Percentiles rank a stretch among this genome's conserved stretches.
Conservation (phyloP, 202 grass and related monocot genomes). For the Cymbopogon flexuosus region DNA sequence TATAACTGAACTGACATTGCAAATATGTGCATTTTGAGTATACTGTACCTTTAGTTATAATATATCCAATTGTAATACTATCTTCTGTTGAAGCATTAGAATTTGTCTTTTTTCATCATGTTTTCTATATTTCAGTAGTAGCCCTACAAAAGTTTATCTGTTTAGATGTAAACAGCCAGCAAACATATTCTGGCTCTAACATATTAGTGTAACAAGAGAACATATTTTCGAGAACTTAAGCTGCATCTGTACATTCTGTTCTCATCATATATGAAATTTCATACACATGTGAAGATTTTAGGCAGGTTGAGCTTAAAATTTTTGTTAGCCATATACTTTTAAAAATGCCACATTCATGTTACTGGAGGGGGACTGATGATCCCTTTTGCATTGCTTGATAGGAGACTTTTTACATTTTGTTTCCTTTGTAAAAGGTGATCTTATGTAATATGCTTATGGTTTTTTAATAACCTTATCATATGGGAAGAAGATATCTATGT, state of each 20-base stretch:
- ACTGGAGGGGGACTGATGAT: background rate
- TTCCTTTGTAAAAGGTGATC: background rate
- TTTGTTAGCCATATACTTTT: background rate
- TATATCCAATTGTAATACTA: background rate
- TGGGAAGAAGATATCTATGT: background rate
- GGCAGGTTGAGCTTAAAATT: background rate
- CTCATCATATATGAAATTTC: too few relatives aligned
- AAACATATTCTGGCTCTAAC: background rate
- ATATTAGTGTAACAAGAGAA: background rate
- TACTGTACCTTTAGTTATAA: background rate
- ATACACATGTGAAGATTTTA: background rate
- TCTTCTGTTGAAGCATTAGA: background rate
- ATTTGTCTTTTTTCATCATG: background rate
- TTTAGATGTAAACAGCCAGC: background rate
- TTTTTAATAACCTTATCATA: background rate
- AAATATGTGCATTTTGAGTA: slow-evolving; percentile 7
- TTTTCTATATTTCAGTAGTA: background rate
- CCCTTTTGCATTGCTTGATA: background rate
- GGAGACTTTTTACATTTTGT: background rate
- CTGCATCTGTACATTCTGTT: background rate
- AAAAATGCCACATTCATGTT: background rate
- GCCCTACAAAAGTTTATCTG: background rate
- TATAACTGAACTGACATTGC: background rate
- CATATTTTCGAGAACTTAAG: background rate
- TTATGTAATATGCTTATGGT: background rate